Base-by-base conservation (phyloP, 2,329 filamentous ascomycete species). In the Ustilaginoidea virens region DNA sequence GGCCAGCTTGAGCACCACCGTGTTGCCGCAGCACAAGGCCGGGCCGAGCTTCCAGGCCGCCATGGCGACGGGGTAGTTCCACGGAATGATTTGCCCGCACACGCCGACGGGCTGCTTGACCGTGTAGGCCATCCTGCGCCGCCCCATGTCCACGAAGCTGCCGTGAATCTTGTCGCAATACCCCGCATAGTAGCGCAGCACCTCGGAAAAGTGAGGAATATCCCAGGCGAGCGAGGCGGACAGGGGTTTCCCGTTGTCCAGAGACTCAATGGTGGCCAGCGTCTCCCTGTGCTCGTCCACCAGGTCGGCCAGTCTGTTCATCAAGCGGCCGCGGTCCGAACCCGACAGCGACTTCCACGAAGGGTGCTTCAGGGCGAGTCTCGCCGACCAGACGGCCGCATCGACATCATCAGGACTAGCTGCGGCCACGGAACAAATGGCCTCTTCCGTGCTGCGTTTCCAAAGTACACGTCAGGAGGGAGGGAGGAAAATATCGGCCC, bases 151-250 rank as follows among this genome's bases (percentile, higher is more conserved):
- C 39, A 83, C 72, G 33, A 80, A 77, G 61, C 80, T 79, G 51
- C 80, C 80, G 52, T 72, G 64, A 39, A 85, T 72, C 69, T 87
- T 90, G 62, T 90, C 80, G 39, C 80, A 78, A 70, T 75, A 86
- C 35, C 80, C 81, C 44, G 66, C 80, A 47, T 44, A 46, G 42
- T 46, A 44, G 23, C 36, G 29, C 14, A 36, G n/a, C 10, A 29
- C 28, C 16, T 29, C 45, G 24, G 49, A 34, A 15, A 55, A 45
- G 31, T 60, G 52, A 14, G 46, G 40, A 8, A 83, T 48, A 47
- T 82, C 76, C 29, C 58, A 61, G 12, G 74, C 52, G 1, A 34
- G 12, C 11, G 76, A 65, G n/a, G 73, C 67, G 4, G 58, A 51
- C 49, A 79, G 81, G 4, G 77, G 72, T 26, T 33, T 35, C 49